Base-by-base conservation (phyloP, 345 rosid species). In the Arabis alpina region DNA sequence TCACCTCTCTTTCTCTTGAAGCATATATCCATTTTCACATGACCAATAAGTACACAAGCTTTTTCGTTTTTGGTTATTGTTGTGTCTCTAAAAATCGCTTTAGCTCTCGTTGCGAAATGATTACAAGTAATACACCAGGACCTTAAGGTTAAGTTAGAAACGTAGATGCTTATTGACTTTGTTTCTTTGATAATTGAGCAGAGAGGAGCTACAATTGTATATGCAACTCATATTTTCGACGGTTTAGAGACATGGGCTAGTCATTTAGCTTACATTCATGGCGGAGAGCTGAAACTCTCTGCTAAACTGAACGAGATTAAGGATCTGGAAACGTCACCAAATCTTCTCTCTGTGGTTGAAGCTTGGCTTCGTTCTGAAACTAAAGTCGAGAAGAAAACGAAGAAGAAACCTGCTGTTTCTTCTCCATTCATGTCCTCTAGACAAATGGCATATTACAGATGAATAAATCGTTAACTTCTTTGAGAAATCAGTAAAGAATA, bases 181-280 rank as follows among this genome's bases (percentile, higher is more conserved):
- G 12, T 8, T 36, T 14, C 28, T 55, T 2, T 12, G 28, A 8
- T 59, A 37, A 27, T 27, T 52, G 49, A 44, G 1, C 28, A 89
- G 99, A 87, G 96, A 79, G 90, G 97, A 80, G 96, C 99, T 51
- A 87, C 97, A 49, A 80, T 94, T 68, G 91, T 94, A 50, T 91
- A 94, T 58, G 96, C 99, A 25, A 91, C 96, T 14, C 96, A 94
- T 77, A 94, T 94, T 30, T 94, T 91, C 49, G 97, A 94, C 4
- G 99, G 99, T 11, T 58, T 91, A 70, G 99, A 94, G 78, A 82
- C 89, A 41, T 94, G 99, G 99, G 97, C 99, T 8, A 89, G 92
- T 6, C 90, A 94, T 88, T 71, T 94, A 6, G 96, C 91, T 14
- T 89, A 89, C 77, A 87, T 91, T 67, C 88, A 91, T 67, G 93